Percentiles rank a stretch among this genome's conserved stretches.
Conservation (phyloP, 306 rosid species). For the Cotoneaster glaucophyllus region DNA sequence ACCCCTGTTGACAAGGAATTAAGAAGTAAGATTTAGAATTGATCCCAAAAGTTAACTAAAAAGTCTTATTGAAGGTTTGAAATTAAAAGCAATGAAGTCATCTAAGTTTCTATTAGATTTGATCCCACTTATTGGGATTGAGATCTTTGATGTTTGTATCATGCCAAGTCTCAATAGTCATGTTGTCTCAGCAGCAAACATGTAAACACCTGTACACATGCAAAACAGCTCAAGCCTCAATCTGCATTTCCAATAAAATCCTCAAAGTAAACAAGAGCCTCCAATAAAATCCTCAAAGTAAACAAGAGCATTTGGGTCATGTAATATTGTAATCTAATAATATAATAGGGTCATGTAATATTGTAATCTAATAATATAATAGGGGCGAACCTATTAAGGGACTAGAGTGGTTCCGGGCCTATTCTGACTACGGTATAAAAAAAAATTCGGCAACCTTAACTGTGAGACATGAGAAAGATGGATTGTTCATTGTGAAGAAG, state of each 20-base stretch:
- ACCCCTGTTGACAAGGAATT: neutral
- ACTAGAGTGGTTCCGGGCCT: neutral
- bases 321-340: no score
- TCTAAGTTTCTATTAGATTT: neutral
- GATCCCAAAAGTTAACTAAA: neutral
- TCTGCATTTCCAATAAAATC: no score
- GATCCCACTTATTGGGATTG: neutral
- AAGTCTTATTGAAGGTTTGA: neutral
- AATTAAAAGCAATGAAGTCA: neutral
- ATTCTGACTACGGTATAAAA: no score
- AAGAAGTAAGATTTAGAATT: neutral
- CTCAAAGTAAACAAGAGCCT: no score
- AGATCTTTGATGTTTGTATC: neutral
- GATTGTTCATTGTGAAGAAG: no score
- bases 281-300: no score
- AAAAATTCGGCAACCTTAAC: no score
- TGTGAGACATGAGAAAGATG: no score
- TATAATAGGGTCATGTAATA: no score
- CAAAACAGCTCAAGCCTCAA: neutral
- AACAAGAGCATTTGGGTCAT: no score
- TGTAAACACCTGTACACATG: neutral
- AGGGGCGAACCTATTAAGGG: accelerated
- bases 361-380: no score
- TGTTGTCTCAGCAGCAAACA: neutral
- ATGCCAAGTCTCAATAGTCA: neutral